Conservation (phyloP, 2,329 filamentous ascomycete genomes). For the Phyllosticta ampelicida region DNA sequence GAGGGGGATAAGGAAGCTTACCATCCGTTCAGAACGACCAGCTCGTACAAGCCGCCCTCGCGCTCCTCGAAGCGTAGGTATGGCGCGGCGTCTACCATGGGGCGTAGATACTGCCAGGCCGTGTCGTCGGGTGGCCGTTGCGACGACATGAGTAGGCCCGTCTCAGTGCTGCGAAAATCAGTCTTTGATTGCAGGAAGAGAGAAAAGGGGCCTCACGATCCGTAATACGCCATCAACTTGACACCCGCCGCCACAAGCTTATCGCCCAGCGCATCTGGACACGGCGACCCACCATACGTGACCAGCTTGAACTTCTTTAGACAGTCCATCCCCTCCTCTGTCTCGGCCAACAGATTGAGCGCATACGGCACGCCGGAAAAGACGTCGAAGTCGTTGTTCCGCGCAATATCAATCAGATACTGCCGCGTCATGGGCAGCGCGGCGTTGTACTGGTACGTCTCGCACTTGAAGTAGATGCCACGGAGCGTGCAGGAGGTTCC, state of each 20-base stretch:
- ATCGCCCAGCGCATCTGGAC: slow-evolving; percentile 50
- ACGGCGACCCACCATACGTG: slow-evolving; percentile 47
- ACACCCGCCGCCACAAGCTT: slow-evolving; percentile 43
- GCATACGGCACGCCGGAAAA: slow-evolving; percentile 55
- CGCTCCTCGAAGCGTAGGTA: slow-evolving; percentile 29
- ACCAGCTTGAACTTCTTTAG: slow-evolving; percentile 42
- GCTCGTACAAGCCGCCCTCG: slow-evolving; percentile 27
- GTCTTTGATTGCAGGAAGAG: slow-evolving; percentile 4
- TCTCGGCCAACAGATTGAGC: slow-evolving; percentile 53
- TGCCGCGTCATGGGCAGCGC: slow-evolving; percentile 12
- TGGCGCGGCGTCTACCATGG: slow-evolving; percentile 28
- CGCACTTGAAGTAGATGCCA: slow-evolving; percentile 1
- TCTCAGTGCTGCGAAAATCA: slow-evolving; percentile 41
- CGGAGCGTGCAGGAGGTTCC: slow-evolving; percentile 6
- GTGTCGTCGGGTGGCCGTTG: slow-evolving; percentile 43
- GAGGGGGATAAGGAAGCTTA: neutral
- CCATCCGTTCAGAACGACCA: slow-evolving; percentile 23
- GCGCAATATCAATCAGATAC: slow-evolving; percentile 19
- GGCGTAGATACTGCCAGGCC: slow-evolving; percentile 50
- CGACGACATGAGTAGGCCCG: slow-evolving; percentile 52
- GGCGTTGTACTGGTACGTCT: slow-evolving; percentile 7
- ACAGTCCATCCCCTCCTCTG: slow-evolving; percentile 41
- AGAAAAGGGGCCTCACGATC: slow-evolving; percentile 33
- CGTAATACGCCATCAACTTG: slow-evolving; percentile 47
- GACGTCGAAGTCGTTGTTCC: slow-evolving; percentile 34